Conservation (phyloP, 768 basidiomycete genomes). For the Suillus brevipes region DNA sequence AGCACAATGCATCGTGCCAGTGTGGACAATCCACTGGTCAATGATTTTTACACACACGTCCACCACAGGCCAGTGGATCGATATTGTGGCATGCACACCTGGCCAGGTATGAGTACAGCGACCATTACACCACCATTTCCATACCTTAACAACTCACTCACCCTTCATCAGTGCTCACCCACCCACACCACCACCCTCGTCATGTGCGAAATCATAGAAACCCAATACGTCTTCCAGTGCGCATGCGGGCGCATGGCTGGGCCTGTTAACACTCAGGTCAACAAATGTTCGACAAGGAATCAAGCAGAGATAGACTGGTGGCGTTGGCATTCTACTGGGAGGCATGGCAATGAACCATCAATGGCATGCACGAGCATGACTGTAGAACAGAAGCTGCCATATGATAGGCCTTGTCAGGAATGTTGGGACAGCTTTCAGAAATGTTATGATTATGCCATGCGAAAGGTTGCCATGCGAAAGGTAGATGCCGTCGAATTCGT, state of each 20-base stretch:
- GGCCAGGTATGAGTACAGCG: not conserved
- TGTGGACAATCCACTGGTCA: not conserved
- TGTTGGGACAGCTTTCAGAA: not conserved
- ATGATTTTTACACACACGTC: not conserved
- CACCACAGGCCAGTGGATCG: not conserved
- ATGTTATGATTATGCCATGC: no score
- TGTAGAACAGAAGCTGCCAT: not conserved
- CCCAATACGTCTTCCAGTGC: not conserved
- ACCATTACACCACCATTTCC: not conserved
- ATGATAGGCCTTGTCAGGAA: not conserved
- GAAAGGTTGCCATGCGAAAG: no score
- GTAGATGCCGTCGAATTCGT: not conserved
- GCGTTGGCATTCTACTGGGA: not conserved
- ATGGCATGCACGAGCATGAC: not conserved
- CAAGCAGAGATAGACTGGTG: not conserved
- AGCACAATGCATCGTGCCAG: not conserved
- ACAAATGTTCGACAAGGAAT: not conserved
- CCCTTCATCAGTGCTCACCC: not conserved
- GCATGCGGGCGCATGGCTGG: not conserved
- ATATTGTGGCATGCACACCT: not conserved
- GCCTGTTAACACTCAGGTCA: not conserved
- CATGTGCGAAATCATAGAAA: constrained; percentile 2
- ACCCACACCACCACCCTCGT: not conserved
- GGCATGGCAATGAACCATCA: not conserved
- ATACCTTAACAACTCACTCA: not conserved